Percentiles rank a stretch among this genome's conserved stretches.
Evolutionary conservation across 2,329 filamentous ascomycete species (phyloP).

Genomic region (Scopulariopsis brevicaulis): DNA sequence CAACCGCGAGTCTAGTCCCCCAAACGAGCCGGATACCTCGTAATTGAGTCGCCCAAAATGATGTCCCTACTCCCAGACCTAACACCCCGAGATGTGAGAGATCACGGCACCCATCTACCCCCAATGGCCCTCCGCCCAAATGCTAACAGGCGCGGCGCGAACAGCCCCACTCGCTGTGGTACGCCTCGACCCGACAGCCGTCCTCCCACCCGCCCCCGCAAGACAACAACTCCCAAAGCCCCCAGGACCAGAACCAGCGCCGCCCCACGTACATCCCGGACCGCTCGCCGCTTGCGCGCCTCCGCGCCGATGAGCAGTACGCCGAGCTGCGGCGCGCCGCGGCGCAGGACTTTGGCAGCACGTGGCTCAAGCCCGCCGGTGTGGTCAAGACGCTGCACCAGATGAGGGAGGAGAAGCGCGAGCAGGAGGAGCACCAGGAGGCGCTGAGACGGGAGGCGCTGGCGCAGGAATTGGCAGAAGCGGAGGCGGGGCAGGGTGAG

Average conservation of each 20-base stretch:
- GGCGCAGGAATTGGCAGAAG: slow-evolving; percentile 63
- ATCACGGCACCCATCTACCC: background rate
- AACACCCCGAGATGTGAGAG: slow-evolving; percentile 56
- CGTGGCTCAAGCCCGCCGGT: slow-evolving; percentile 85
- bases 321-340: slow-evolving; percentile 68
- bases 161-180: slow-evolving; percentile 65
- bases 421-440: slow-evolving; percentile 76
- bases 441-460: slow-evolving; percentile 59
- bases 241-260: slow-evolving; percentile 16
- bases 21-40: background rate
- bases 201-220: slow-evolving; percentile 19
- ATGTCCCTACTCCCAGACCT: slow-evolving; percentile 55
- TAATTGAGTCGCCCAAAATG: slow-evolving; percentile 25
- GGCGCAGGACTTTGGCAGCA: slow-evolving; percentile 75
- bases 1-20: background rate
- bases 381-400: slow-evolving; percentile 83
- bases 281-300: slow-evolving; percentile 53
- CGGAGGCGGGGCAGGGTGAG: slow-evolving; percentile 32
- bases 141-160: slow-evolving; percentile 4
- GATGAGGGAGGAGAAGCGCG: slow-evolving; percentile 77
- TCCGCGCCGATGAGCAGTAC: slow-evolving; percentile 66
- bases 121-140: too few relatives aligned
- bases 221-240: slow-evolving; percentile 17
- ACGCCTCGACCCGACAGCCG: slow-evolving; percentile 48
- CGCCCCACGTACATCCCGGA: slow-evolving; percentile 19